A percentile compares a stretch with the other conserved stretches of the same genome.
Conservation (phyloP, 805 yeast species). For the Spathaspora sp. region DNA sequence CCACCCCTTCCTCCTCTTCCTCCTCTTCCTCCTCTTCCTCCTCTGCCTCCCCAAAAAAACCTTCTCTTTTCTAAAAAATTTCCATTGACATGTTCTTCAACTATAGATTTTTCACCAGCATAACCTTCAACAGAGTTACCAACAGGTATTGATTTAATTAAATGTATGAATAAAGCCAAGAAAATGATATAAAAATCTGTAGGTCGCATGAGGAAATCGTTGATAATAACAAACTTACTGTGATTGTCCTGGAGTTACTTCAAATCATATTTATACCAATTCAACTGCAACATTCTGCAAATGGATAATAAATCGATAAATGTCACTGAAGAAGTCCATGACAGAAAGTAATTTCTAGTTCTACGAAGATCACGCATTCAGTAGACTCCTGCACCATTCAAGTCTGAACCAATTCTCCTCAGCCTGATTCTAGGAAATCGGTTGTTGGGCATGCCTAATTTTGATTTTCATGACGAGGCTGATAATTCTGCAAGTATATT, state of each 20-base stretch:
- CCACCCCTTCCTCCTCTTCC: no score
- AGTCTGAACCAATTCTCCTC: no score
- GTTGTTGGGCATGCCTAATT: no score
- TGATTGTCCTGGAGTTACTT: neutral
- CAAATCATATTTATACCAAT: neutral
- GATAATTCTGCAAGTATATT: no score
- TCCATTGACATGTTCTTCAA: neutral
- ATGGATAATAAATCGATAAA: neutral
- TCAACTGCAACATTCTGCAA: neutral
- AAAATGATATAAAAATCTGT: neutral
- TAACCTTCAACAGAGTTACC: neutral
- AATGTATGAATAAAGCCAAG: neutral
- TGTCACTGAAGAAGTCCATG: neutral
- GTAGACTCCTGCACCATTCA: no score
- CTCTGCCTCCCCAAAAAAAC: no score
- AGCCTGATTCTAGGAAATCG: no score
- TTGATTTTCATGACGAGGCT: no score
- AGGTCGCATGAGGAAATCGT: neutral
- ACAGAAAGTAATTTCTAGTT: no score
- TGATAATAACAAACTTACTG: neutral
- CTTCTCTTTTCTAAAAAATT: no score
- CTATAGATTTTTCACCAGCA: neutral
- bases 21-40: no score
- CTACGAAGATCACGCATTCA: no score
- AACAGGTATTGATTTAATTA: neutral